These are phyloP conservation scores for Aegilops sharonensis DNA, from an alignment of 176 grass and related monocot species.

Conservation along the genomic window DNA sequence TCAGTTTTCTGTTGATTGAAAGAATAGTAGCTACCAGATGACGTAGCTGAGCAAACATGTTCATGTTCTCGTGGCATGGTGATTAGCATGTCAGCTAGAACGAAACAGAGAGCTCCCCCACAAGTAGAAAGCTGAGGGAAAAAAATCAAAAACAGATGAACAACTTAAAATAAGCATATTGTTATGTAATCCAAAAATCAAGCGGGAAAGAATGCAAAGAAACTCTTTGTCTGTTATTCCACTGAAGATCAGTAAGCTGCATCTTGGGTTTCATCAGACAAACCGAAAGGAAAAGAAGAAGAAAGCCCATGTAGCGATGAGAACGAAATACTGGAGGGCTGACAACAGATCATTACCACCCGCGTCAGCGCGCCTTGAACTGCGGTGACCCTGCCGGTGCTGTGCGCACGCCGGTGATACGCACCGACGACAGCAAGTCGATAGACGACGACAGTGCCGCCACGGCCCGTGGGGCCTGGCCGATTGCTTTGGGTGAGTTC, in stretches of 20 bases:
- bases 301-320: constrained; percentile 42
- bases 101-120: constrained; percentile 83
- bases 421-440: too few relatives aligned
- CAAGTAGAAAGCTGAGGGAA: constrained; percentile 51
- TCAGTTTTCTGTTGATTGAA: too few relatives aligned
- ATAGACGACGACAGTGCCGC: too few relatives aligned
- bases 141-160: background rate
- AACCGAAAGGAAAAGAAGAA: constrained; percentile 22
- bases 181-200: background rate
- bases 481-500: too few relatives aligned
- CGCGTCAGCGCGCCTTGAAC: constrained; percentile 24
- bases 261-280: background rate
- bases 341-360: constrained; percentile 54
- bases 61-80: too few relatives aligned
- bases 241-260: too few relatives aligned
- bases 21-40: too few relatives aligned
- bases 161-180: background rate
- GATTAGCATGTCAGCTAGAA: constrained; percentile 1
- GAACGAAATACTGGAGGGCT: constrained; percentile 47
- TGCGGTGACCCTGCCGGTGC: constrained; percentile 4
- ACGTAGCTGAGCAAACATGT: too few relatives aligned
- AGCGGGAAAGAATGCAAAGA: background rate
- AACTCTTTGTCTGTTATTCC: background rate
- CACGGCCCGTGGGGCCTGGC: too few relatives aligned
- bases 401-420: too few relatives aligned